Percentiles rank a stretch among this genome's conserved stretches.
Evolutionary conservation across 129 eudicot species (phyloP).

Genomic region (Arctium lappa): DNA sequence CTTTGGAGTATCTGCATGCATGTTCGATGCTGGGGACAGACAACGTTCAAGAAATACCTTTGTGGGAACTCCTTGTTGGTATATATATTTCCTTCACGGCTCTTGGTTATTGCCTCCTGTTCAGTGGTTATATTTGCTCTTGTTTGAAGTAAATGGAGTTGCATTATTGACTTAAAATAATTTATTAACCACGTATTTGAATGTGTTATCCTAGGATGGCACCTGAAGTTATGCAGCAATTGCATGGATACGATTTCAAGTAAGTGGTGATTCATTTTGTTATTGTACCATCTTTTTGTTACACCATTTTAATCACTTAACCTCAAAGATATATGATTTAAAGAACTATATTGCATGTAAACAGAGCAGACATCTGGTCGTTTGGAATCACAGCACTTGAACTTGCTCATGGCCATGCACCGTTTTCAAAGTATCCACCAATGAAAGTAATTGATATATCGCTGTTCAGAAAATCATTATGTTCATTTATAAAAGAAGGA

Average conservation of each 20-base stretch:
- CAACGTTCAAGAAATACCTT: slow-evolving; percentile 88
- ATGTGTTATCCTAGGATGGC: slow-evolving; percentile 69
- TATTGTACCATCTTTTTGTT: too few relatives aligned
- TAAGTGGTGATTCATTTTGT: too few relatives aligned
- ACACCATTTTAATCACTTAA: too few relatives aligned
- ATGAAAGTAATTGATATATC: slow-evolving; percentile 62
- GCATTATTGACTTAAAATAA: background rate
- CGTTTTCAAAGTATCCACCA: slow-evolving; percentile 48
- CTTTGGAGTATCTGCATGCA: slow-evolving; percentile 94
- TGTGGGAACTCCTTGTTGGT: slow-evolving; percentile 99
- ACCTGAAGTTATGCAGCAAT: slow-evolving; percentile 93
- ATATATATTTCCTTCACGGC: slow-evolving; percentile 6
- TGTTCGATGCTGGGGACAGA: slow-evolving; percentile 95
- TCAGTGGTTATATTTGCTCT: too few relatives aligned
- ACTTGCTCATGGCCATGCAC: too few relatives aligned
- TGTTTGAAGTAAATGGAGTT: too few relatives aligned
- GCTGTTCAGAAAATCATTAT: background rate
- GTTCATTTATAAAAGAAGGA: background rate
- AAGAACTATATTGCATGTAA: too few relatives aligned
- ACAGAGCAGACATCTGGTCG: too few relatives aligned
- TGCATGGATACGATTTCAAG: slow-evolving; percentile 94
- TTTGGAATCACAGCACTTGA: too few relatives aligned
- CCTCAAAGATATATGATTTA: too few relatives aligned
- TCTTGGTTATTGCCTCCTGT: background rate
- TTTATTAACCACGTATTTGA: background rate